Evolutionary conservation across 176 grass and related monocot genomes (phyloP).

Genomic region (Zoysia japonica): DNA sequence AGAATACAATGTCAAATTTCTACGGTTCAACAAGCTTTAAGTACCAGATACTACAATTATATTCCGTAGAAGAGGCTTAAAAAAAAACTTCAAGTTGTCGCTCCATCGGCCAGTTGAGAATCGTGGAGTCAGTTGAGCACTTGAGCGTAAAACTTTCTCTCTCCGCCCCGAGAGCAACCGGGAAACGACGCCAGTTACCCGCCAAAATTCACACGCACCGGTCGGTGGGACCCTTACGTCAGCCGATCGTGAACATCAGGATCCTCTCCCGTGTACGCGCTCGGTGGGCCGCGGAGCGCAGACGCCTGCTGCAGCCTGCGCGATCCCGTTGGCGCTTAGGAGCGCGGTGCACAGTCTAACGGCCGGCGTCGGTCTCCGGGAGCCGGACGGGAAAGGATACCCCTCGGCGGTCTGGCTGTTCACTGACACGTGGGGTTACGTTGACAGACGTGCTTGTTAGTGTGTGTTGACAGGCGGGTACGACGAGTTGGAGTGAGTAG

Average conservation of each 20-base stretch:
- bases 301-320: neutral
- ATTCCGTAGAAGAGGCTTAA: too few species aligned
- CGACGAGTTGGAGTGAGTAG: rapidly evolving
- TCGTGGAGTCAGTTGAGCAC: too few species aligned
- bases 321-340: conserved; percentile 22
- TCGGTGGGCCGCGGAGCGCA: neutral
- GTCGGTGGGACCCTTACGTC: conserved; percentile 1
- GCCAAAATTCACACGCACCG: conserved; percentile 22
- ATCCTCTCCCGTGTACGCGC: conserved; percentile 5
- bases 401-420: rapidly evolving
- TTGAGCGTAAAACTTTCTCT: too few species aligned
- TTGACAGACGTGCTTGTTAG: rapidly evolving
- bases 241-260: neutral
- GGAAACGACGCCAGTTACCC: neutral
- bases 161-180: neutral
- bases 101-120: too few species aligned
- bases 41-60: too few species aligned
- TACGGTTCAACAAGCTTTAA: too few species aligned
- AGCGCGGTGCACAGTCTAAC: conserved; percentile 41
- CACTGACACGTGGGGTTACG: neutral
- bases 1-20: too few species aligned
- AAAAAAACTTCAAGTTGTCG: too few species aligned
- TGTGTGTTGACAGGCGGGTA: neutral
- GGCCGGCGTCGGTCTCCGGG: conserved; percentile 19
- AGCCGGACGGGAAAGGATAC: neutral